Percentiles rank a stretch among this genome's conserved stretches.
These are phyloP conservation scores for Salix arbutifolia DNA, from an alignment of 345 rosid species.

Conservation along the genomic window DNA sequence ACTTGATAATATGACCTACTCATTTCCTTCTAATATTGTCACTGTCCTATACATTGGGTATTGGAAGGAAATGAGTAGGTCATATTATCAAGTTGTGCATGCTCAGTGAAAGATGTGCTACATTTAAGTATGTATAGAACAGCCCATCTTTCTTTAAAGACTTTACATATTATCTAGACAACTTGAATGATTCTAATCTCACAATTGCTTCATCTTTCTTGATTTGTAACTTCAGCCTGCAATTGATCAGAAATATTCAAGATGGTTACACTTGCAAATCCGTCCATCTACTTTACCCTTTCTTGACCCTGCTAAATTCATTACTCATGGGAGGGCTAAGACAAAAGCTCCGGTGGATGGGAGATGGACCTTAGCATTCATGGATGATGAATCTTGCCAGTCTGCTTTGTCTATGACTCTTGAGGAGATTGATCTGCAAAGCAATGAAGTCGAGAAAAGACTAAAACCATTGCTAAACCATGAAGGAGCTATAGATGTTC, in stretches of 20 bases:
- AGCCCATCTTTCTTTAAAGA: too few relatives aligned
- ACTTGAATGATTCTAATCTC: background rate
- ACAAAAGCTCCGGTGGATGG: conserved; percentile 82
- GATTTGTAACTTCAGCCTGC: conserved; percentile 49
- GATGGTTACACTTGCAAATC: conserved; percentile 86
- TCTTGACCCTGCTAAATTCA: conserved; percentile 51
- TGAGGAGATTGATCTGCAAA: conserved; percentile 58
- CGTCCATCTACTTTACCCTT: conserved; percentile 73
- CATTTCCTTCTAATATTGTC: background rate
- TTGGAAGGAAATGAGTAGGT: background rate
- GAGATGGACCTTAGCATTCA: conserved; percentile 92
- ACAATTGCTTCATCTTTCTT: background rate
- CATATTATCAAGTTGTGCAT: too few relatives aligned
- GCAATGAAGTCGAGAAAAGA: conserved; percentile 69
- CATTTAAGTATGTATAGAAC: too few relatives aligned
- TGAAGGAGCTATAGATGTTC: conserved; percentile 37
- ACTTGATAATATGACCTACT: background rate
- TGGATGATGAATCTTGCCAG: conserved; percentile 71
- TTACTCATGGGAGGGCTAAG: conserved; percentile 34
- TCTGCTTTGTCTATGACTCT: conserved; percentile 62
- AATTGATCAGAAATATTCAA: conserved; percentile 72
- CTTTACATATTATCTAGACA: too few relatives aligned
- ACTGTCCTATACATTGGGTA: background rate
- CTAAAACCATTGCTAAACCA: conserved; percentile 58
- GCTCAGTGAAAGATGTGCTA: too few relatives aligned